Conservation (phyloP, 2,329 filamentous ascomycete species). For the Westerdykella aurantiaca region DNA sequence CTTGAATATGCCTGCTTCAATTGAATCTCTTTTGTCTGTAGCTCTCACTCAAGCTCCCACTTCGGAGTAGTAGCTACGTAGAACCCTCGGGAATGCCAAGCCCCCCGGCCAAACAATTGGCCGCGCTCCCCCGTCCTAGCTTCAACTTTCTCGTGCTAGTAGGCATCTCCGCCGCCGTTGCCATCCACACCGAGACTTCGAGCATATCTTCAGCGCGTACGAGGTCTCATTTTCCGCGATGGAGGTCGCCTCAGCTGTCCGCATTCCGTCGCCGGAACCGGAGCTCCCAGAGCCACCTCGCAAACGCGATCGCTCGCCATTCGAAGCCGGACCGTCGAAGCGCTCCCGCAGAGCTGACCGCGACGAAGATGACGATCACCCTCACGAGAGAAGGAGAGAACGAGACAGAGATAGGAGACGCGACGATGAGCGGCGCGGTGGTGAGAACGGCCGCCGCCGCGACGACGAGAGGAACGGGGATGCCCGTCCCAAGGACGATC, state of each 20-base stretch:
- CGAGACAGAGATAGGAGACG: constrained; percentile 66
- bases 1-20: not conserved
- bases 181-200: not conserved
- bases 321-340: constrained; percentile 30
- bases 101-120: not conserved
- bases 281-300: constrained; percentile 44
- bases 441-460: constrained; percentile 62
- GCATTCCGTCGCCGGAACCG: constrained; percentile 52
- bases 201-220: not conserved
- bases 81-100: not conserved
- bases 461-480: constrained; percentile 34
- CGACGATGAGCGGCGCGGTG: constrained; percentile 55
- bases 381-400: constrained; percentile 38
- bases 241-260: constrained; percentile 46
- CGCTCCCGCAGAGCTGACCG: constrained; percentile 37
- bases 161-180: not conserved
- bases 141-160: not conserved
- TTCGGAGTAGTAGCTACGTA: not conserved
- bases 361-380: constrained; percentile 45
- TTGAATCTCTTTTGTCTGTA: not conserved
- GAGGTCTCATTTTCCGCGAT: constrained; percentile 12
- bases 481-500: constrained; percentile 14
- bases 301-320: constrained; percentile 52
- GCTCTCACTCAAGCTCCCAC: not conserved
- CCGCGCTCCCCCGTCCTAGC: not conserved